Evolutionary conservation across 2,329 filamentous ascomycete species (phyloP).

Genomic region (Fusarium nurragi): DNA sequence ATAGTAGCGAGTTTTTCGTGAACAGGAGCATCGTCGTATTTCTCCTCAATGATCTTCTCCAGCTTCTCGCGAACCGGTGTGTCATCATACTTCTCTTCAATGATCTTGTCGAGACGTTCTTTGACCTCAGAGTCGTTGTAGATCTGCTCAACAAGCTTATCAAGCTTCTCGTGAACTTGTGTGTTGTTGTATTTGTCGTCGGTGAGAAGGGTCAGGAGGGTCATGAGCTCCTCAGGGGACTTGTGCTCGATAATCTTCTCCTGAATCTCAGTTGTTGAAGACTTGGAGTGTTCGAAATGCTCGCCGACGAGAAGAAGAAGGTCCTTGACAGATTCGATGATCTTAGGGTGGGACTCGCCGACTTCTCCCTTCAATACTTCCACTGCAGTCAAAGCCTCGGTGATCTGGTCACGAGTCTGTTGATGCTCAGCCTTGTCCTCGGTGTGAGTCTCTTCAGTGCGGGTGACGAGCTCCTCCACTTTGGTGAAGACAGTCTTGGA

Average conservation of each 20-base stretch:
- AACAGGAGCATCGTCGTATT: constrained; percentile 64
- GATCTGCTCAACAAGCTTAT: constrained; percentile 40
- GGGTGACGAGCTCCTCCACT: constrained; percentile 80
- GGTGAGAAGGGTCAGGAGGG: constrained; percentile 58
- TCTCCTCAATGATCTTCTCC: constrained; percentile 43
- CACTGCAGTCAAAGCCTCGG: constrained; percentile 76
- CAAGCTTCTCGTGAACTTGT: constrained; percentile 46
- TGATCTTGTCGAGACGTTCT: constrained; percentile 42
- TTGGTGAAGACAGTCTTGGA: constrained; percentile 86
- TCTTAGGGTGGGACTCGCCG: constrained; percentile 85
- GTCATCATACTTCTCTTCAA: constrained; percentile 22
- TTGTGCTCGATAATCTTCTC: constrained; percentile 70
- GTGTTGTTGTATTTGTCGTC: constrained; percentile 60
- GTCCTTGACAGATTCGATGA: constrained; percentile 86
- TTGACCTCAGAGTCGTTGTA: constrained; percentile 44
- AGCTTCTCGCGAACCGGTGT: constrained; percentile 16
- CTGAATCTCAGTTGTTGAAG: constrained; percentile 64
- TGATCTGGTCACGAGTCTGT: constrained; percentile 82
- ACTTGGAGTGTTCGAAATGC: constrained; percentile 88
- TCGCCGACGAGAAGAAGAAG: constrained; percentile 83
- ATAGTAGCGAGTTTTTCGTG: constrained; percentile 63
- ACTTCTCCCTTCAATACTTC: constrained; percentile 81
- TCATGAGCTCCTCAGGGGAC: constrained; percentile 63
- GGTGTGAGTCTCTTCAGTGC: constrained; percentile 77
- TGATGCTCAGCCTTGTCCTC: constrained; percentile 83